Evolutionary conservation across 768 basidiomycete species (phyloP), one percentile per base, ranked within the genome.

Genomic region (Tylopilus vinaceipallidus): DNA sequence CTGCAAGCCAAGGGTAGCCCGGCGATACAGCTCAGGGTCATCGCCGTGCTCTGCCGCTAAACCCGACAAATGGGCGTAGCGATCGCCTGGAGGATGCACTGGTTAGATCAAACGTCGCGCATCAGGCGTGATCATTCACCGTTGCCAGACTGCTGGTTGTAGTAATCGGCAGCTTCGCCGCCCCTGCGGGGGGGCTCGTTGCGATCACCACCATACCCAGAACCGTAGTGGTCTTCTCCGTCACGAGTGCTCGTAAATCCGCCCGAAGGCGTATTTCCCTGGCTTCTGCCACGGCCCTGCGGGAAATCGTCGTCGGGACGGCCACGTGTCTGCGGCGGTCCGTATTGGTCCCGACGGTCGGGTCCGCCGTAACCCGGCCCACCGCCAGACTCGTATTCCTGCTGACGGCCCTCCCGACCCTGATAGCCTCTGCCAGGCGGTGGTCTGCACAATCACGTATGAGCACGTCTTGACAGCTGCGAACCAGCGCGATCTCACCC

Each of bases 1-100:
- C 0, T 61, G 54, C 26, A 66, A 35, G 4, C 64, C 64, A 23
- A 53, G 50, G 6, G 64, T 64, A 20, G 63, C 59, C 17, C 35
- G 45, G 22, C 45, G 58, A 27, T 58, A 66, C 47, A 34, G 13
- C 11, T 57, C 57, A 29, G 55, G 58, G 26, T 68, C 53, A 1
- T 50, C 42, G 3, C 47, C 58, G 16, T 63, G 52, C 8, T 57
- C 41, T 20, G 44, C 29, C 4, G 63, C 66, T n/a, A 60, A 24
- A 4, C 34, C 26, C 2, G 63, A 53, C 49, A 57, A 23, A 37
- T 52, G 53, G 2, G 29, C 12, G 33, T 68, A 63, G 19, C 51
- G 48, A 30, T 68, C 61, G 12, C 41, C 46, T 43, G 38, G 53
- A n/a, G 20, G 14, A 23, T 4, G 3, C 16, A 24, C 17, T 2